Percentiles rank a stretch among this genome's conserved stretches.
Evolutionary conservation across 768 basidiomycete genomes (phyloP).

Genomic region (Boletus subcaerulescens): DNA sequence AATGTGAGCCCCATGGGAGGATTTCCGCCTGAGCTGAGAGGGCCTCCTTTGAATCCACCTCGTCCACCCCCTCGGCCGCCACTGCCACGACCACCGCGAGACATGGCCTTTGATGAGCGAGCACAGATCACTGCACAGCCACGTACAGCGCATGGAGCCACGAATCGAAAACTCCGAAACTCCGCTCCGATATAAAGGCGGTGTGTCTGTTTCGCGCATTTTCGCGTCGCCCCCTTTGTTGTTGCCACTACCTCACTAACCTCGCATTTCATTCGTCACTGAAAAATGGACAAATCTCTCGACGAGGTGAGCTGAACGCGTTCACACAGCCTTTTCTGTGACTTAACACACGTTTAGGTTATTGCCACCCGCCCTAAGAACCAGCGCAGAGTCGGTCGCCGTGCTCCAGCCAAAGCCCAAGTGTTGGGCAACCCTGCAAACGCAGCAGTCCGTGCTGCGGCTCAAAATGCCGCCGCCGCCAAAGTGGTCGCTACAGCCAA

Average conservation of each 20-base stretch:
- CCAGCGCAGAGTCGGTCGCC: constrained; percentile 40
- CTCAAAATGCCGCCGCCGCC: constrained; percentile 40
- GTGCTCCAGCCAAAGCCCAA: constrained; percentile 50
- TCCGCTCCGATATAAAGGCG: constrained; percentile 25
- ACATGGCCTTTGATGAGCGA: constrained; percentile 38
- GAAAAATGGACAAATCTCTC: constrained; percentile 76
- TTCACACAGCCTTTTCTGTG: not conserved
- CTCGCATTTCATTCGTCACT: not conserved
- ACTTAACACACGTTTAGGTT: constrained; percentile 44
- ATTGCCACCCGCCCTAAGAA: constrained; percentile 59
- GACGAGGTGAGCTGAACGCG: constrained; percentile 60
- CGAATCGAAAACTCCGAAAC: constrained; percentile 25
- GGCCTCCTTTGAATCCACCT: constrained; percentile 55
- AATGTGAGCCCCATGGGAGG: constrained; percentile 81
- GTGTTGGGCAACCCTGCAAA: constrained; percentile 56
- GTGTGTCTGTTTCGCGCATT: not conserved
- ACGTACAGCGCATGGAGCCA: constrained; percentile 1
- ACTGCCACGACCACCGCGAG: constrained; percentile 44
- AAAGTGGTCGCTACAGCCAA: constrained; percentile 41
- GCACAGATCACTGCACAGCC: constrained; percentile 11
- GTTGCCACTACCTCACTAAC: constrained; percentile 20
- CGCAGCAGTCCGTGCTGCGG: constrained; percentile 53
- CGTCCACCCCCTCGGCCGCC: constrained; percentile 54
- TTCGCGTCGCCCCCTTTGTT: constrained; percentile 30
- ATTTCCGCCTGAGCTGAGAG: constrained; percentile 35